These are phyloP conservation scores for Heritiera fomes DNA, from an alignment of 345 rosid species.

Conservation along the genomic window DNA sequence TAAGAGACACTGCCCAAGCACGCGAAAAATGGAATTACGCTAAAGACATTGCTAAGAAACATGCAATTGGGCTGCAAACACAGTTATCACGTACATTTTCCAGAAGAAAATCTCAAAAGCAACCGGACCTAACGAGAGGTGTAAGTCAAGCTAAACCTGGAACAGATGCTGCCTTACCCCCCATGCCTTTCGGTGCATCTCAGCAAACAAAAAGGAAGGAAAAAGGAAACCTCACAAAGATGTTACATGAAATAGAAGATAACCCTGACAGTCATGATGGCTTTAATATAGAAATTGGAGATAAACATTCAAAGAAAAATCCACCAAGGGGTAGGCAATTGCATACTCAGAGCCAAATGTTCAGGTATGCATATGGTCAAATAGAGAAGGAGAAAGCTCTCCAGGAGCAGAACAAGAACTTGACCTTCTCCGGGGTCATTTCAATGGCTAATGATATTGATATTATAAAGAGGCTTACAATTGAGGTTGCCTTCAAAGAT, in stretches of 20 bases:
- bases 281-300: slow-evolving; percentile 78
- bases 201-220: slow-evolving; percentile 45
- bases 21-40: slow-evolving; percentile 92
- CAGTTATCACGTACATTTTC: slow-evolving; percentile 88
- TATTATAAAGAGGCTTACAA: slow-evolving; percentile 65
- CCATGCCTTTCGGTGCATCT: slow-evolving; percentile 41
- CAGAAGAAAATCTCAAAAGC: slow-evolving; percentile 56
- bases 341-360: slow-evolving; percentile 96
- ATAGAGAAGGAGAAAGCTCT: slow-evolving; percentile 88
- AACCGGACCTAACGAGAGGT: slow-evolving; percentile 49
- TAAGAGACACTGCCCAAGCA: slow-evolving; percentile 69
- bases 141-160: slow-evolving; percentile 61
- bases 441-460: slow-evolving; percentile 76
- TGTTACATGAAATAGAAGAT: slow-evolving; percentile 75
- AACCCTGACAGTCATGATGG: slow-evolving; percentile 74
- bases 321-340: slow-evolving; percentile 77
- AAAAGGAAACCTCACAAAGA: slow-evolving; percentile 65
- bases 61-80: slow-evolving; percentile 64
- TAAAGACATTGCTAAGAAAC: slow-evolving; percentile 82
- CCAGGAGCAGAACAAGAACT: slow-evolving; percentile 83
- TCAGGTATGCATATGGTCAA: slow-evolving; percentile 89
- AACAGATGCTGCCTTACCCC: slow-evolving; percentile 58
- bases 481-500: slow-evolving; percentile 86
- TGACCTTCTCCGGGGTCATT: slow-evolving; percentile 90
- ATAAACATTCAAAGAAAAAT: slow-evolving; percentile 60